phyloP scores from a whole-genome alignment of 2,329 filamentous ascomycete genomes.

The Phoma herbarum region DNA sequence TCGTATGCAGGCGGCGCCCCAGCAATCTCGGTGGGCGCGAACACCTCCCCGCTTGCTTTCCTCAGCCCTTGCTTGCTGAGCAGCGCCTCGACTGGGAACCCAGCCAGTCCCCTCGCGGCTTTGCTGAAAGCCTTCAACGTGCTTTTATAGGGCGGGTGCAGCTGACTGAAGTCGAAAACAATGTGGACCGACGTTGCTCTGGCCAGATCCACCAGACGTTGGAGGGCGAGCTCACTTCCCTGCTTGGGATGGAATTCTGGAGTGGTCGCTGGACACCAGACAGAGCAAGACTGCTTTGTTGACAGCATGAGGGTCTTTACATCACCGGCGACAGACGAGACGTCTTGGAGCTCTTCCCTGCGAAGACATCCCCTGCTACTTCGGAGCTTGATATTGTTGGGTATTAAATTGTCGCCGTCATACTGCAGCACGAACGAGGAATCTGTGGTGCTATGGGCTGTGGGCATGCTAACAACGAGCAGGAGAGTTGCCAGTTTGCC shows the following conservation, averaged over 20 bases:
- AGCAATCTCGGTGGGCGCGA: slow-evolving; percentile 12
- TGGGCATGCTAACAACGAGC: slow-evolving; percentile 11
- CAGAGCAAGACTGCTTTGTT: not conserved
- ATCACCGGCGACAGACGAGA: slow-evolving; percentile 15
- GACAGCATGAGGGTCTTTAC: slow-evolving; percentile 19
- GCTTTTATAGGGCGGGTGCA: slow-evolving; percentile 16
- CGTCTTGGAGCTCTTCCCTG: slow-evolving; percentile 12
- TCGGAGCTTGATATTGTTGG: not conserved
- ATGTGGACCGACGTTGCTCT: slow-evolving; percentile 21
- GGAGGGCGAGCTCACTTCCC: slow-evolving; percentile 16
- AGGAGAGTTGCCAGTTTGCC: slow-evolving; percentile 20
- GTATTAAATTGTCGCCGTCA: slow-evolving; percentile 15
- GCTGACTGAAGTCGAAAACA: slow-evolving; percentile 19
- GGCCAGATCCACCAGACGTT: slow-evolving; percentile 16
- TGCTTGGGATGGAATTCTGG: slow-evolving; percentile 6
- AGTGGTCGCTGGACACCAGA: slow-evolving; percentile 1
- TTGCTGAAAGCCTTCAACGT: slow-evolving; percentile 23
- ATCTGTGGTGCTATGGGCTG: slow-evolving; percentile 3
- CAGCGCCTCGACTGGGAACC: slow-evolving; percentile 16
- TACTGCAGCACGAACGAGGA: slow-evolving; percentile 20
- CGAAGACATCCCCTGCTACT: not conserved
- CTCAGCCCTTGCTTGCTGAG: slow-evolving; percentile 18
- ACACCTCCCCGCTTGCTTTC: slow-evolving; percentile 22
- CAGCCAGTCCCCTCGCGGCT: slow-evolving; percentile 7
- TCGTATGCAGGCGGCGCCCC: slow-evolving; percentile 25